phyloP scores from a whole-genome alignment of 1,284 basidiomycete species.

The Tausonia pullulans region DNA sequence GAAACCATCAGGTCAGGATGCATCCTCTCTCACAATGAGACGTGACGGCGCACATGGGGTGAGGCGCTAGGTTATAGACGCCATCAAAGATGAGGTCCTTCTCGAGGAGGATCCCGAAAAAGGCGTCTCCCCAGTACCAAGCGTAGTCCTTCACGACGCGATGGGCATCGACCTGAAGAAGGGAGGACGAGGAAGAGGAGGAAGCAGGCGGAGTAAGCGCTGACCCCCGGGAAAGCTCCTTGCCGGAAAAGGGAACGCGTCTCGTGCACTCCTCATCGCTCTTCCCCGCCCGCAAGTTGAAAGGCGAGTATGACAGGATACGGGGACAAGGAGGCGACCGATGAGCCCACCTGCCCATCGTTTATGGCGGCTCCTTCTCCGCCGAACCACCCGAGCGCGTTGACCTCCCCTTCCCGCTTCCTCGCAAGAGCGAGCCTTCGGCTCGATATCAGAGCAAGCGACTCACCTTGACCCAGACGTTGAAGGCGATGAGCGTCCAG shows the following conservation, averaged over 20 bases:
- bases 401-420: too few relatives aligned
- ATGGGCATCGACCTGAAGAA: slow-evolving; percentile 65
- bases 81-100: slow-evolving; percentile 86
- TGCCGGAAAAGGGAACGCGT: too few relatives aligned
- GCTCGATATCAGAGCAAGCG: too few relatives aligned
- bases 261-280: too few relatives aligned
- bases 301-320: neutral
- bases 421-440: too few relatives aligned
- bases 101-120: slow-evolving; percentile 56
- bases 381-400: too few relatives aligned
- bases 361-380: too few relatives aligned
- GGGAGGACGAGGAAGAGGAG: neutral
- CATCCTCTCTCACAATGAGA: neutral
- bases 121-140: slow-evolving; percentile 99
- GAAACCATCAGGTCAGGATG: neutral
- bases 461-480: slow-evolving; percentile 80
- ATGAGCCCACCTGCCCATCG: too few relatives aligned
- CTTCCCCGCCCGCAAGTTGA: neutral
- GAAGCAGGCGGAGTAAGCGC: too few relatives aligned
- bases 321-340: too few relatives aligned
- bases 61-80: slow-evolving; percentile 70
- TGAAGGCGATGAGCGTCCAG: slow-evolving; percentile 76
- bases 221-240: too few relatives aligned
- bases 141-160: slow-evolving; percentile 75
- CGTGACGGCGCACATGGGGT: slow-evolving; percentile 35